Evolutionary conservation across 129 eudicot species (phyloP), one percentile per base, ranked within the genome.

Genomic region (Oenanthe sinensis): DNA sequence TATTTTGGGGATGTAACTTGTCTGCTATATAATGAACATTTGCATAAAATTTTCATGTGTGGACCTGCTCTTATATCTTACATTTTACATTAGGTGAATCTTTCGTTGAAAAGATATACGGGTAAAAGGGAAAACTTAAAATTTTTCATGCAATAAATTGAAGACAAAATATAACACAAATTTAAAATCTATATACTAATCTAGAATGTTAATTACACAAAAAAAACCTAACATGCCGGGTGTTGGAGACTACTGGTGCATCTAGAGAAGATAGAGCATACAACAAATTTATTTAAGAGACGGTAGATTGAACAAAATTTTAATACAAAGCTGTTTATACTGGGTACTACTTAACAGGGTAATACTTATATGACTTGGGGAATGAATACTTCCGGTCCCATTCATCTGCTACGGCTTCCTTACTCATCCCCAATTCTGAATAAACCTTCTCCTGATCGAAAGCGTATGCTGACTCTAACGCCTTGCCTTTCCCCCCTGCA

Each of bases 401-500:
- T 24, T 60, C 68, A 60, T 24, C 33, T 3, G 14, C 36, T n/a
- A 60, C 0, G 8, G 68, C 68, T 60, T 60, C 28, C 33, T 24
- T 3, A 33, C 28, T 60, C 68, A 60, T n/a, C 68, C 68, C 33
- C 33, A 60, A 24, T 58, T n/a, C 65, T 9, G 65, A 26, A 60
- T 60, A 60, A 60, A 13, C 36, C 36, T 60, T 60, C 68, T 60
- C 68, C 68, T 60, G 68, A 24, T 60, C 16, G 16, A 60, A 60
- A 60, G 68, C 92, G 79, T 87, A 90, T 26, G 90, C 82, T 17
- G 40, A 83, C 85, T 91, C 97, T 52, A 91, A 75, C 44, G 77
- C 76, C 67, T 75, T 85, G 24, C 97, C 97, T 80, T 86, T 92
- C 76, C 80, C 85, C 45, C 94, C 91, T 50, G 72, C 82, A 54